Evolutionary conservation across 106 monocot genomes (phyloP).

Genomic region (Phalaenopsis aphrodite): DNA sequence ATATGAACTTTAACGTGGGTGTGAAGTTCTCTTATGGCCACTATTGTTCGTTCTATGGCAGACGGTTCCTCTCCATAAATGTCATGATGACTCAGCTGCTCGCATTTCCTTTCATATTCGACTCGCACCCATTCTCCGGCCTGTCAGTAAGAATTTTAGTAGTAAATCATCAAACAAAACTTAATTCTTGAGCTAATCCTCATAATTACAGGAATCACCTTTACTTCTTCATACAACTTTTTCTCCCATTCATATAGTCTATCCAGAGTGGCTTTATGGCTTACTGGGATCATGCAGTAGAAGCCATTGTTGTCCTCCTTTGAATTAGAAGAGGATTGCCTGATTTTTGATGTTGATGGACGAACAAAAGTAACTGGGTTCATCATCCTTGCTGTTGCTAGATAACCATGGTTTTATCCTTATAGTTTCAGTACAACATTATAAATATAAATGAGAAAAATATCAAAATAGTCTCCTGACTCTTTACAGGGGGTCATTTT

Average conservation of each 20-base stretch:
- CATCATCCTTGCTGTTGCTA: conserved; percentile 41
- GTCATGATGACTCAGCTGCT: conserved; percentile 63
- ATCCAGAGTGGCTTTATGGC: conserved; percentile 72
- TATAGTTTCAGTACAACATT: neutral
- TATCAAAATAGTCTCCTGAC: too few relatives aligned
- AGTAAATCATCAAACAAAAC: neutral
- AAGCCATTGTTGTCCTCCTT: too few relatives aligned
- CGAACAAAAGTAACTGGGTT: conserved; percentile 35
- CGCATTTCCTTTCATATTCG: conserved; percentile 76
- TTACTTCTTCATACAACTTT: conserved; percentile 91
- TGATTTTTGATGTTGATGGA: conserved; percentile 21
- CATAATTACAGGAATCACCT: conserved; percentile 31
- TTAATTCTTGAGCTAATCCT: neutral
- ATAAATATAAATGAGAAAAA: neutral
- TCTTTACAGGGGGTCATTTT: too few relatives aligned
- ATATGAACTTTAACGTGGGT: conserved; percentile 56
- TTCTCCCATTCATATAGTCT: conserved; percentile 90
- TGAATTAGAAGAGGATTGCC: conserved; percentile 28
- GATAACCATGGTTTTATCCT: neutral
- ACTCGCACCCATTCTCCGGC: conserved; percentile 49
- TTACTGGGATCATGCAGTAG: conserved; percentile 35
- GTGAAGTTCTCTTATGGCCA: conserved; percentile 53
- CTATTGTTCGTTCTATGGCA: conserved; percentile 57
- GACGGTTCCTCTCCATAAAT: conserved; percentile 69
- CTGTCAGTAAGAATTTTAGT: conserved; percentile 21